Evolutionary conservation across 73 alveolate species (phyloP).

Genomic region (Effrenium voratum): DNA sequence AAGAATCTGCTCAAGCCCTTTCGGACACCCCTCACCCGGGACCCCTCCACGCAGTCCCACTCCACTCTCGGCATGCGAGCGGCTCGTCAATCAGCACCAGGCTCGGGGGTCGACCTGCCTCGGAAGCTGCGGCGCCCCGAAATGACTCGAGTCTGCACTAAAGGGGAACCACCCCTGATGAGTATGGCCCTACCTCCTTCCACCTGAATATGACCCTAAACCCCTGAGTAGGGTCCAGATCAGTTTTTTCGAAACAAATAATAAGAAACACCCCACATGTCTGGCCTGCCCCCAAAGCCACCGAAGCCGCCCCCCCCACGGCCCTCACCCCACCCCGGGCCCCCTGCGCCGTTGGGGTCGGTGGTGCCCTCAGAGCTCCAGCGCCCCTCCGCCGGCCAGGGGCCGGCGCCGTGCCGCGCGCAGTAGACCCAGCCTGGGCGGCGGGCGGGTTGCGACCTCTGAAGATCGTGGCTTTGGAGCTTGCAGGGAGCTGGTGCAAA

Average conservation of each 20-base stretch:
- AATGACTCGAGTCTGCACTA: too few relatives aligned
- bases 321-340: background rate
- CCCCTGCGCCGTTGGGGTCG: slow-evolving; percentile 56
- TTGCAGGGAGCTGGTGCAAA: too few relatives aligned
- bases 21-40: background rate
- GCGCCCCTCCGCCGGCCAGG: slow-evolving; percentile 58
- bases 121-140: too few relatives aligned
- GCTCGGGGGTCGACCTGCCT: slow-evolving; percentile 86
- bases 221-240: background rate
- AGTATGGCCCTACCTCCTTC: too few relatives aligned
- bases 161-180: too few relatives aligned
- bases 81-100: slow-evolving; percentile 70
- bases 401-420: slow-evolving; percentile 16
- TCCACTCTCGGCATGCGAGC: background rate
- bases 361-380: slow-evolving; percentile 81
- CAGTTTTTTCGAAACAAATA: background rate
- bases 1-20: too few relatives aligned
- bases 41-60: background rate
- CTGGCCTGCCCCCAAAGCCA: background rate
- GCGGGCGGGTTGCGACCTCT: too few relatives aligned
- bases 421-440: slow-evolving; percentile 80
- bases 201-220: too few relatives aligned
- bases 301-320: background rate
- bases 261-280: background rate
- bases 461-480: too few relatives aligned